These are phyloP conservation scores for Trichoderma virens DNA, from an alignment of 495 filamentous ascomycete species.

Conservation along the genomic window DNA sequence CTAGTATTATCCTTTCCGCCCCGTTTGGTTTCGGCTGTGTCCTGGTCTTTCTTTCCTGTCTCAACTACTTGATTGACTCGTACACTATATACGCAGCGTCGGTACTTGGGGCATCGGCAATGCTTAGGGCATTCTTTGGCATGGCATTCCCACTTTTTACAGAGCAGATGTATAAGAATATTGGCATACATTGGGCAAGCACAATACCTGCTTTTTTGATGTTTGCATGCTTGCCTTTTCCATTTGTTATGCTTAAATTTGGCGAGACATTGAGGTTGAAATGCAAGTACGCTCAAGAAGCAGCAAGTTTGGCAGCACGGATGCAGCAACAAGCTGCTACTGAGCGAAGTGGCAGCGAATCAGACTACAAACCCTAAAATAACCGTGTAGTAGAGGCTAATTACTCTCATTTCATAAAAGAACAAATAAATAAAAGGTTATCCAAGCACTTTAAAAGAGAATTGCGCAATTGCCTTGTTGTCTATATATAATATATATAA, in stretches of 20 bases:
- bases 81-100: constrained; percentile 69
- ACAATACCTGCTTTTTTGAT: constrained; percentile 57
- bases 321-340: too few relatives aligned
- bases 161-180: constrained; percentile 51
- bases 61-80: constrained; percentile 65
- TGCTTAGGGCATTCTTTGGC: constrained; percentile 48
- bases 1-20: constrained; percentile 52
- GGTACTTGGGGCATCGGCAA: constrained; percentile 59
- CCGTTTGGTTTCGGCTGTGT: constrained; percentile 73
- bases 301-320: too few relatives aligned
- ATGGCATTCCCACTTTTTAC: constrained; percentile 64
- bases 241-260: constrained; percentile 25
- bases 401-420: too few relatives aligned
- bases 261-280: background rate
- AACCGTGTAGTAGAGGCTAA: too few relatives aligned
- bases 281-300: background rate
- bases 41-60: constrained; percentile 54
- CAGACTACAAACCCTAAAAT: too few relatives aligned
- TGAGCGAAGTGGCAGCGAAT: too few relatives aligned
- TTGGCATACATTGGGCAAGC: constrained; percentile 61
- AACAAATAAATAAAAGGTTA: too few relatives aligned
- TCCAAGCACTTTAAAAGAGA: too few relatives aligned
- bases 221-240: constrained; percentile 58
- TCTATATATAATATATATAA: too few relatives aligned
- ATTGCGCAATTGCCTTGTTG: too few relatives aligned